A percentile compares a stretch with the other conserved stretches of the same genome.
phyloP scores from a whole-genome alignment of 352 stramenopile species.

The Phytophthora hybrid region DNA sequence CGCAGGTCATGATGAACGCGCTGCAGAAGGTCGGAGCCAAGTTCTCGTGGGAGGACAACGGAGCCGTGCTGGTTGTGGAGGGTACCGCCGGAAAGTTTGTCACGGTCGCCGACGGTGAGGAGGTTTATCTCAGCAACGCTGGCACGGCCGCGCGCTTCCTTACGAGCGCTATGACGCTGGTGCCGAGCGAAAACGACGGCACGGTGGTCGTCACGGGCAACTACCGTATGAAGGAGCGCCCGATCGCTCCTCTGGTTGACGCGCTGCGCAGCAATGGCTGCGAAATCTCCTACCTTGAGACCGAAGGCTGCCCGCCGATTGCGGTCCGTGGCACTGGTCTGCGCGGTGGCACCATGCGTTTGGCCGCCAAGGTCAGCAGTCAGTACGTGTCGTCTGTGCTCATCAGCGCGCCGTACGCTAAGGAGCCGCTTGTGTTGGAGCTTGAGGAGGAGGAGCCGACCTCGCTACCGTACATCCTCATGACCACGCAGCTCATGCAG shows the following conservation, averaged over 20 bases:
- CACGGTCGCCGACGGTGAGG: slow-evolving; percentile 51
- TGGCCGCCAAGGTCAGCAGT: slow-evolving; percentile 94
- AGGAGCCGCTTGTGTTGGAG: slow-evolving; percentile 81
- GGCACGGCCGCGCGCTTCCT: slow-evolving; percentile 96
- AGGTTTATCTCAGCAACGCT: slow-evolving; percentile 90
- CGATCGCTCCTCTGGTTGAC: slow-evolving; percentile 96
- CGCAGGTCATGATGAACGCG: slow-evolving; percentile 97
- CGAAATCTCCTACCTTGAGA: slow-evolving; percentile 73
- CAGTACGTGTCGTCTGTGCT: slow-evolving; percentile 98
- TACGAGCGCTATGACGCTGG: slow-evolving; percentile 89
- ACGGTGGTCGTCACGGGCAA: slow-evolving; percentile 93
- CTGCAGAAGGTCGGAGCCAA: slow-evolving; percentile 92
- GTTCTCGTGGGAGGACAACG: slow-evolving; percentile 84
- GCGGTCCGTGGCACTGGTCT: slow-evolving; percentile 79
- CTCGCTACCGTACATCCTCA: slow-evolving; percentile 96
- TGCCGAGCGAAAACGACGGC: slow-evolving; percentile 48
- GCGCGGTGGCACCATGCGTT: slow-evolving; percentile 72
- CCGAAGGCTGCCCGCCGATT: slow-evolving; percentile 77
- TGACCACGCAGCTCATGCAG: slow-evolving; percentile 96
- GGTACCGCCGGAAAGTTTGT: slow-evolving; percentile 77
- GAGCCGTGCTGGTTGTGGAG: slow-evolving; percentile 77
- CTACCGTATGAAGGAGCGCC: slow-evolving; percentile 96
- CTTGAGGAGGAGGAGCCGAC: slow-evolving; percentile 97
- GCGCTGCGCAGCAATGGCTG: slow-evolving; percentile 92
- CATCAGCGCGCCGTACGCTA: slow-evolving; percentile 93